phyloP scores from a whole-genome alignment of 768 basidiomycete genomes.

The Phylloporus sp. region DNA sequence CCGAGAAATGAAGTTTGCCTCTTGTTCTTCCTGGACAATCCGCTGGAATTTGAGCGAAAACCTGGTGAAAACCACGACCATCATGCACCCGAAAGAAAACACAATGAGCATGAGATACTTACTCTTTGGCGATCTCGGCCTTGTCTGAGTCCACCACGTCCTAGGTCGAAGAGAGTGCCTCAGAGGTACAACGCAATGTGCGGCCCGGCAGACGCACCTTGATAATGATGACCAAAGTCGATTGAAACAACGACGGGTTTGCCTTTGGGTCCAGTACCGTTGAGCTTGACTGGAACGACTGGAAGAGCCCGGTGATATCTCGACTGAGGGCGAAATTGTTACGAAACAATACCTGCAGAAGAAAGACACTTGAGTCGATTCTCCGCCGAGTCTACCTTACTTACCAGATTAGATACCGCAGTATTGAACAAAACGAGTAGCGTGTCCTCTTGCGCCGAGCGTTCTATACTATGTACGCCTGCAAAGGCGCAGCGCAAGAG shows the following conservation, averaged over 20 bases:
- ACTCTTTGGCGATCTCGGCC: slow-evolving; percentile 57
- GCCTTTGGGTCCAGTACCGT: slow-evolving; percentile 54
- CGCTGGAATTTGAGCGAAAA: slow-evolving; percentile 55
- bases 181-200: neutral
- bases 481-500: neutral
- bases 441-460: slow-evolving; percentile 60
- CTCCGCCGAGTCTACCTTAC: slow-evolving; percentile 28
- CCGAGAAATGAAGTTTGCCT: slow-evolving; percentile 57
- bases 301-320: slow-evolving; percentile 58
- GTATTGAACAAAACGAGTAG: slow-evolving; percentile 62
- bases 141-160: slow-evolving; percentile 64
- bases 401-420: slow-evolving; percentile 59
- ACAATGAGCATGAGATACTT: slow-evolving; percentile 6
- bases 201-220: slow-evolving; percentile 35
- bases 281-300: slow-evolving; percentile 58
- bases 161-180: slow-evolving; percentile 28
- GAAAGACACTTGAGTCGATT: neutral
- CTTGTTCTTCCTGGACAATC: slow-evolving; percentile 62
- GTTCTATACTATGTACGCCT: slow-evolving; percentile 63
- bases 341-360: slow-evolving; percentile 52
- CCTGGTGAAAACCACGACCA: slow-evolving; percentile 23
- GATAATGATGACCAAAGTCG: slow-evolving; percentile 58
- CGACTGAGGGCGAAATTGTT: slow-evolving; percentile 63
- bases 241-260: slow-evolving; percentile 58
- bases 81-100: neutral